Conservation (phyloP, 2,329 filamentous ascomycete species). For the Xylariaceae sp. region DNA sequence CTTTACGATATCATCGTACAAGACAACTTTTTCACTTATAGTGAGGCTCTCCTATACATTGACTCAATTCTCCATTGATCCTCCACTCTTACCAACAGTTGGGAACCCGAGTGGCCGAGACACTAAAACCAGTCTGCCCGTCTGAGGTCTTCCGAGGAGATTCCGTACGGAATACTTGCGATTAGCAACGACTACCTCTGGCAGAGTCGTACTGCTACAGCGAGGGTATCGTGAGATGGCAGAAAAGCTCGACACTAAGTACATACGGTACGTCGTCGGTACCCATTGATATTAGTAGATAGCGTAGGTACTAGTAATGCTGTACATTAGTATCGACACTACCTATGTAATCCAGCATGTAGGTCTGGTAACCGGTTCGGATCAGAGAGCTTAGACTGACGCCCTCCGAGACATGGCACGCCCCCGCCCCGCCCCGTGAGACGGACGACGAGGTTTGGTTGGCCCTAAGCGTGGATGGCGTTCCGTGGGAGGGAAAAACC, state of each 20-base stretch:
- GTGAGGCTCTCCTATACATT: neutral
- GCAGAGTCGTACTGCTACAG: neutral
- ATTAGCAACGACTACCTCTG: neutral
- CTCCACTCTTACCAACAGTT: neutral
- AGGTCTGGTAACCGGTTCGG: neutral
- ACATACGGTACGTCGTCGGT: neutral
- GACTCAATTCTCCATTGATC: neutral
- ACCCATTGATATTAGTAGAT: neutral
- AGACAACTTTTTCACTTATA: too few species aligned
- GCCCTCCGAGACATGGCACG: conserved; percentile 3
- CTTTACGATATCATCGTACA: too few species aligned
- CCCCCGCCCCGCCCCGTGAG: neutral
- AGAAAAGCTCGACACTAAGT: neutral
- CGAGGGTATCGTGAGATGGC: conserved; percentile 9
- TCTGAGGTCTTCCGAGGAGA: neutral
- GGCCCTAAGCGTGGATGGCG: conserved; percentile 4
- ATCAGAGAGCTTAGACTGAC: conserved; percentile 1
- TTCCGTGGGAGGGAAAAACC: conserved; percentile 1
- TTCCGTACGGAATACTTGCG: neutral
- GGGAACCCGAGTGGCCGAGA: neutral
- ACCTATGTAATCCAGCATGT: neutral
- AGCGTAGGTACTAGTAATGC: neutral
- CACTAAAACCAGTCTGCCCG: neutral
- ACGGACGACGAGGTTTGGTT: conserved; percentile 4
- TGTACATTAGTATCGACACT: neutral